A percentile compares a stretch with the other conserved stretches of the same genome.
phyloP scores from a whole-genome alignment of 805 yeast genomes.

The Pichia sporocuriosa region DNA sequence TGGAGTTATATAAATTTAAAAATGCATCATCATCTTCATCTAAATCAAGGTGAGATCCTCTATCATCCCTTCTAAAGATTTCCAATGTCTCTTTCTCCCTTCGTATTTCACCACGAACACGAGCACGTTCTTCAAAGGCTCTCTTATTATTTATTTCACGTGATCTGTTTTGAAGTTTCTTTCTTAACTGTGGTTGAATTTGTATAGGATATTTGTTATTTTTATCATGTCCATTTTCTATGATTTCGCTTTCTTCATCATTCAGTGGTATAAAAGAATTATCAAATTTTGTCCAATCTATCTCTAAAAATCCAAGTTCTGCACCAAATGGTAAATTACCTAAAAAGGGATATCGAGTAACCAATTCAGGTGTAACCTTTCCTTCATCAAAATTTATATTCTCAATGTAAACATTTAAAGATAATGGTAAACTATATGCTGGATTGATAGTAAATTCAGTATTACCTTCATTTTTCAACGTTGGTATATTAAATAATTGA shows the following conservation, averaged over 20 bases:
- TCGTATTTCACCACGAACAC: constrained; percentile 13
- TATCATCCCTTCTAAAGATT: constrained; percentile 1
- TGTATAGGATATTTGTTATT: constrained; percentile 22
- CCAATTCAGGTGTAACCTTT: constrained; percentile 46
- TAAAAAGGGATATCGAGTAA: constrained; percentile 62
- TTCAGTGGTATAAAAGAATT: constrained; percentile 6
- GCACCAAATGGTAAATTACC: constrained; percentile 83
- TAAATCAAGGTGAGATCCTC: neutral
- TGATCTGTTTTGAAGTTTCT: constrained; percentile 53
- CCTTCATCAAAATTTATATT: constrained; percentile 57
- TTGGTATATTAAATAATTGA: constrained; percentile 4
- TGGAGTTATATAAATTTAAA: neutral
- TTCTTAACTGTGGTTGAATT: constrained; percentile 39
- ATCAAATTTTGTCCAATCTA: constrained; percentile 56
- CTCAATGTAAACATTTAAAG: constrained; percentile 49
- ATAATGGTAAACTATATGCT: constrained; percentile 58
- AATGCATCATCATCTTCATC: neutral
- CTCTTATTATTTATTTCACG: constrained; percentile 42
- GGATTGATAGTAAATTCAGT: constrained; percentile 12
- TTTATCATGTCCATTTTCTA: neutral
- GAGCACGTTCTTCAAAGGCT: constrained; percentile 47
- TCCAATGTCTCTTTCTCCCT: constrained; percentile 12
- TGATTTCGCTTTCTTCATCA: neutral
- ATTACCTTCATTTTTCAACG: neutral
- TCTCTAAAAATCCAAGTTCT: constrained; percentile 73